phyloP scores from a whole-genome alignment of 345 rosid species.

The Orychophragmus violaceus region DNA sequence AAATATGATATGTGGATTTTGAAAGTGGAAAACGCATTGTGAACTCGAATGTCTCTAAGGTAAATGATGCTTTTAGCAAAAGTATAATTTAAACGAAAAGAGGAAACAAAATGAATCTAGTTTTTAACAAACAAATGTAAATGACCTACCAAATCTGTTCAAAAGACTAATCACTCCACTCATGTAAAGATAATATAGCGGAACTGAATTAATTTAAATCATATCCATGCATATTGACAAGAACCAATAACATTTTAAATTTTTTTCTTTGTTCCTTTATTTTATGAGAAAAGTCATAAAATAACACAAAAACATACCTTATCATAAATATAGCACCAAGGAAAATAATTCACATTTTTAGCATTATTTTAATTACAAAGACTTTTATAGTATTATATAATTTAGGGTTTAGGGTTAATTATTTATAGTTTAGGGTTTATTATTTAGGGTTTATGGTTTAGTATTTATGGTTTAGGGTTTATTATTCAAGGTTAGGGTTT shows the following conservation, averaged over 20 bases:
- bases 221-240: slow-evolving; percentile 4
- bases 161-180: slow-evolving; percentile 24
- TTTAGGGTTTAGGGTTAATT: too few species aligned
- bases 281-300: too few species aligned
- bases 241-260: slow-evolving; percentile 7
- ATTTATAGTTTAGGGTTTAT: too few species aligned
- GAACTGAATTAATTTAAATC: background rate
- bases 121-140: slow-evolving; percentile 10
- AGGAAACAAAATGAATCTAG: slow-evolving; percentile 26
- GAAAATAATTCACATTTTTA: too few species aligned
- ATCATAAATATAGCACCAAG: too few species aligned
- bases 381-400: too few species aligned
- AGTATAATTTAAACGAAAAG: background rate
- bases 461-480: too few species aligned
- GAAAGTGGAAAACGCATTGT: background rate
- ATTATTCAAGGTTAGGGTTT: too few species aligned
- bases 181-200: slow-evolving; percentile 2
- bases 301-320: too few species aligned
- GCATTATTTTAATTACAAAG: too few species aligned
- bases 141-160: slow-evolving; percentile 12
- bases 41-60: background rate
- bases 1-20: background rate
- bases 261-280: background rate
- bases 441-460: too few species aligned
- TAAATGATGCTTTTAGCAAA: slow-evolving; percentile 16